A percentile compares a stretch with the other conserved stretches of the same genome.
Evolutionary conservation across 2,329 filamentous ascomycete genomes (phyloP).

Genomic region (Cladosporium cucumerinum): DNA sequence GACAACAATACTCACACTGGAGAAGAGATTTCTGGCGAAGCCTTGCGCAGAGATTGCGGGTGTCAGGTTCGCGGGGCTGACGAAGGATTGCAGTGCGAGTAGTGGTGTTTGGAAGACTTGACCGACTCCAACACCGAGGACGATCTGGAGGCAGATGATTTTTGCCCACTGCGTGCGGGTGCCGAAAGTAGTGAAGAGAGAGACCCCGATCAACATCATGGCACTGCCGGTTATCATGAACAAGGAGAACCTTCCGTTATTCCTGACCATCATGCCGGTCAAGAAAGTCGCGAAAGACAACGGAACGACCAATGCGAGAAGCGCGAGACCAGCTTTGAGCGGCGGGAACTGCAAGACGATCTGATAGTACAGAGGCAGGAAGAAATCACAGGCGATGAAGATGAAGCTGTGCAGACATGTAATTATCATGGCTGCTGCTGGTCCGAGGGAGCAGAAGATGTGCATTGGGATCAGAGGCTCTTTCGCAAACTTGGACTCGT

Average conservation of each 20-base stretch:
- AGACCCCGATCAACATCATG: conserved; percentile 38
- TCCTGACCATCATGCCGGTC: conserved; percentile 42
- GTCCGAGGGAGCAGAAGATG: conserved; percentile 65
- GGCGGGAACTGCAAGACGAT: conserved; percentile 65
- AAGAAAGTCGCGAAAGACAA: conserved; percentile 33
- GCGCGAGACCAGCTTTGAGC: conserved; percentile 42
- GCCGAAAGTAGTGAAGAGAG: conserved; percentile 38
- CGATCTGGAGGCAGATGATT: conserved; percentile 54
- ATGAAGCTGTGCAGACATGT: conserved; percentile 72
- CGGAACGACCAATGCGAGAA: conserved; percentile 35
- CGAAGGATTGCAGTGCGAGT: conserved; percentile 60
- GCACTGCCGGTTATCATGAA: conserved; percentile 47
- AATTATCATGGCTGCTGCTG: conserved; percentile 62
- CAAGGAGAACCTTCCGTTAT: conserved; percentile 48
- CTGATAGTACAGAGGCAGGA: conserved; percentile 82
- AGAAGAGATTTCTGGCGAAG: conserved; percentile 2
- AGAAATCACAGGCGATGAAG: conserved; percentile 77
- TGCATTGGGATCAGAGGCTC: conserved; percentile 69
- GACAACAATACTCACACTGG: conserved; percentile 8
- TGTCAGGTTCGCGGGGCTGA: not conserved
- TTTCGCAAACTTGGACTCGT: conserved; percentile 69
- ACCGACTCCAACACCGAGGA: conserved; percentile 62
- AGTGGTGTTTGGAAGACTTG: conserved; percentile 68
- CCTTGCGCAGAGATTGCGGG: conserved; percentile 8
- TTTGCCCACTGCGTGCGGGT: conserved; percentile 36